These are phyloP conservation scores for Penicillium sp. DNA, from an alignment of 2,329 filamentous ascomycete genomes.

Conservation along the genomic window DNA sequence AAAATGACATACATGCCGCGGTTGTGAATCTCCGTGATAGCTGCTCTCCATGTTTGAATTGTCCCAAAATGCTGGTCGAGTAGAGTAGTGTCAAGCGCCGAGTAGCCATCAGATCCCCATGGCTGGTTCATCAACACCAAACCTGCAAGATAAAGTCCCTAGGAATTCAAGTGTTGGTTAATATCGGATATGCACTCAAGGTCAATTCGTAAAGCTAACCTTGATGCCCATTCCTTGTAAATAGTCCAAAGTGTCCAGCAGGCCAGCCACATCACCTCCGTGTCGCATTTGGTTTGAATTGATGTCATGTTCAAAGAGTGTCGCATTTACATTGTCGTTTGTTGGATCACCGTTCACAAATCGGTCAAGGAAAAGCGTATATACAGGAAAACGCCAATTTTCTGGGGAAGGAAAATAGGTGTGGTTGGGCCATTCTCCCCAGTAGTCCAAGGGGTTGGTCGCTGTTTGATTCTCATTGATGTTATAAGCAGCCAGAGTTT, in stretches of 20 bases:
- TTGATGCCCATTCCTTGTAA: constrained; percentile 65
- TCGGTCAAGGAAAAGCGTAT: constrained; percentile 63
- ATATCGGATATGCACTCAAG: too few species aligned
- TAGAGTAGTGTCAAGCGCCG: constrained; percentile 61
- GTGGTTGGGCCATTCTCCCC: constrained; percentile 56
- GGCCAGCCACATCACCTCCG: constrained; percentile 60
- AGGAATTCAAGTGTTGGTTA: constrained; percentile 6
- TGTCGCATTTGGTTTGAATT: constrained; percentile 63
- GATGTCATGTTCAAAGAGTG: constrained; percentile 60
- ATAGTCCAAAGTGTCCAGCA: constrained; percentile 63
- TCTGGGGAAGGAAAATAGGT: constrained; percentile 55
- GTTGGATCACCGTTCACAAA: constrained; percentile 65
- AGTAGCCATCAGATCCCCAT: constrained; percentile 63
- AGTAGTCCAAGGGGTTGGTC: constrained; percentile 58
- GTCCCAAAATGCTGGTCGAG: constrained; percentile 63
- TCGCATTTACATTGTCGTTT: constrained; percentile 64
- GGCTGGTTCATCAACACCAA: constrained; percentile 64
- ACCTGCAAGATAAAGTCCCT: constrained; percentile 64
- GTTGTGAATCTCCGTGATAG: constrained; percentile 60
- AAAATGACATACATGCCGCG: constrained; percentile 65
- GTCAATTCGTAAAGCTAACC: constrained; percentile 34
- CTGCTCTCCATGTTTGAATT: constrained; percentile 58
- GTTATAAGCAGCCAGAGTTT: constrained; percentile 56
- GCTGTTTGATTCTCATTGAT: constrained; percentile 61
- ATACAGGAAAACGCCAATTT: constrained; percentile 67